Conservation (phyloP, 495 filamentous ascomycete species). For the Haplographium delicatum region DNA sequence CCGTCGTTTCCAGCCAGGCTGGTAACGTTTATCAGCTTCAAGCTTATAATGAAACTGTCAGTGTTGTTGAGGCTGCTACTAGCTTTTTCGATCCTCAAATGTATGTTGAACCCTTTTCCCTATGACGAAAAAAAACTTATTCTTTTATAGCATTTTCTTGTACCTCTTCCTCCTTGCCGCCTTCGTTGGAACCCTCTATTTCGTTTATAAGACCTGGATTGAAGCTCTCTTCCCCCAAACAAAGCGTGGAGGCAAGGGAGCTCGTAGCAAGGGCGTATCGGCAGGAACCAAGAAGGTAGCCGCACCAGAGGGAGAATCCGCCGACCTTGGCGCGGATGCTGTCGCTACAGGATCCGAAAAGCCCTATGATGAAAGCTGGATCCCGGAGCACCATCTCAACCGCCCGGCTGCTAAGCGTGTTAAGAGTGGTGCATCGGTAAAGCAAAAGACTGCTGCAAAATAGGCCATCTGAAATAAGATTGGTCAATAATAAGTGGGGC, state of each 20-base stretch:
- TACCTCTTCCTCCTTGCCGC: slow-evolving; percentile 82
- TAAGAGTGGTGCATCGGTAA: slow-evolving; percentile 61
- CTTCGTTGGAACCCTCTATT: slow-evolving; percentile 80
- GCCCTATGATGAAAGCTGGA: slow-evolving; percentile 93
- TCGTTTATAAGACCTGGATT: slow-evolving; percentile 97
- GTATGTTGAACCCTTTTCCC: slow-evolving; percentile 44
- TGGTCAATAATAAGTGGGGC: background rate
- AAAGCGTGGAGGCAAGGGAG: slow-evolving; percentile 58
- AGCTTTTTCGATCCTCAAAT: slow-evolving; percentile 96
- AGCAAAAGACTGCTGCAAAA: slow-evolving; percentile 37
- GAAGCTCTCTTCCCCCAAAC: slow-evolving; percentile 94
- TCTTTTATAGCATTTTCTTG: slow-evolving; percentile 75
- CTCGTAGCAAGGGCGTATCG: slow-evolving; percentile 51
- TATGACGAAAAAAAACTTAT: slow-evolving; percentile 26
- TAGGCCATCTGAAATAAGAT: background rate
- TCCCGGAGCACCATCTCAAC: slow-evolving; percentile 86
- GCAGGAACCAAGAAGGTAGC: slow-evolving; percentile 57
- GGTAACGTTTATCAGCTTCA: slow-evolving; percentile 67
- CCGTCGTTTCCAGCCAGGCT: slow-evolving; percentile 61
- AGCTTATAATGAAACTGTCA: slow-evolving; percentile 83
- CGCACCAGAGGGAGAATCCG: slow-evolving; percentile 51
- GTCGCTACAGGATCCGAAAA: slow-evolving; percentile 57
- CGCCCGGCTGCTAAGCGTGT: slow-evolving; percentile 75
- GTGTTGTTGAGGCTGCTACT: slow-evolving; percentile 85
- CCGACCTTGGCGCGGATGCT: slow-evolving; percentile 65